These are phyloP conservation scores for Coleophoma crateriformis DNA, from an alignment of 2,329 filamentous ascomycete species.

Conservation along the genomic window DNA sequence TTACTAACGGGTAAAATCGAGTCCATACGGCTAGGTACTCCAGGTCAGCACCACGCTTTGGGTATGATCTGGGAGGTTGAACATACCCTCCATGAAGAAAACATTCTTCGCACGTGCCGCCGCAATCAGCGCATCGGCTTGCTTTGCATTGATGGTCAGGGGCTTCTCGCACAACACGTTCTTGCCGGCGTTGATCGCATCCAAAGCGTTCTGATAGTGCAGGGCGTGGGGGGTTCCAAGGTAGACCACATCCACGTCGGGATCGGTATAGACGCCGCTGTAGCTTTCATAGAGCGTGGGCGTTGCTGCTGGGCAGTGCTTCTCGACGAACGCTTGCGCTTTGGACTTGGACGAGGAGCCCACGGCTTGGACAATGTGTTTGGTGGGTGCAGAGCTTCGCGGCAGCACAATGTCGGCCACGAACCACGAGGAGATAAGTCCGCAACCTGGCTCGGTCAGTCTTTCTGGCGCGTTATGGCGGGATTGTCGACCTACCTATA, in stretches of 20 bases:
- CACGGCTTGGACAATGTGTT: slow-evolving; percentile 36
- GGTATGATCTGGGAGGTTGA: not conserved
- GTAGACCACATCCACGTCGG: slow-evolving; percentile 61
- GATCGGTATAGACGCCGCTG: slow-evolving; percentile 53
- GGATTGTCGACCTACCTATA: not conserved
- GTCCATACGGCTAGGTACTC: slow-evolving; percentile 54
- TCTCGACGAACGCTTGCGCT: slow-evolving; percentile 31
- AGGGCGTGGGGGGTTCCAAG: slow-evolving; percentile 64
- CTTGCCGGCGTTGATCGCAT: slow-evolving; percentile 57
- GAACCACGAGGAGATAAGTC: slow-evolving; percentile 40
- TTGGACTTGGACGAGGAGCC: slow-evolving; percentile 34
- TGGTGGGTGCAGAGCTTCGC: slow-evolving; percentile 29
- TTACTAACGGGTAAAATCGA: slow-evolving; percentile 58
- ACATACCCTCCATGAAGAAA: slow-evolving; percentile 30
- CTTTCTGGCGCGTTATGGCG: not conserved
- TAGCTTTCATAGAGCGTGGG: slow-evolving; percentile 48
- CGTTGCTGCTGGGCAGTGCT: slow-evolving; percentile 16
- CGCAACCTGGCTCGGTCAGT: slow-evolving; percentile 25
- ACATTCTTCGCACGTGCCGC: slow-evolving; percentile 52
- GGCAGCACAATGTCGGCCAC: slow-evolving; percentile 34
- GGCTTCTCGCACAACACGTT: slow-evolving; percentile 65
- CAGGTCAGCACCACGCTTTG: not conserved
- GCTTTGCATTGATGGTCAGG: slow-evolving; percentile 60
- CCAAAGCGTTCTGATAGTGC: slow-evolving; percentile 60
- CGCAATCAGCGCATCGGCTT: slow-evolving; percentile 50